These are phyloP conservation scores for Blepharisma stoltei DNA, from an alignment of 73 alveolate genomes.

Conservation along the genomic window DNA sequence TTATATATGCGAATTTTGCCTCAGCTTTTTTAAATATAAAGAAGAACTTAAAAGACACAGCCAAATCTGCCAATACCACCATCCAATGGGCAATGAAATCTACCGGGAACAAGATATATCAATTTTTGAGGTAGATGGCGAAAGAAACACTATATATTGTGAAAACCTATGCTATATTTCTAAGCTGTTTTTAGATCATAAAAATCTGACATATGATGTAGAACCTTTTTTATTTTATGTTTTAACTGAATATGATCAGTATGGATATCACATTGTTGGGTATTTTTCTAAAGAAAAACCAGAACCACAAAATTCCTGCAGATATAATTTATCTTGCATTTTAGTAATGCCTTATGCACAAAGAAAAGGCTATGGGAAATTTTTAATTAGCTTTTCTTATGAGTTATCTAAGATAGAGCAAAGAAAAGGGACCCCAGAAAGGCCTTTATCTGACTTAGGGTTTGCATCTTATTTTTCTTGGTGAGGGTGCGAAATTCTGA, in stretches of 20 bases:
- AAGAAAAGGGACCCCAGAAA: conserved; percentile 86
- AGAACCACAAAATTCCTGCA: conserved; percentile 34
- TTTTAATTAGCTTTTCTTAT: conserved; percentile 90
- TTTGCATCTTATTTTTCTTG: conserved; percentile 74
- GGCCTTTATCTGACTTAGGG: conserved; percentile 91
- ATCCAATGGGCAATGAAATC: conserved; percentile 98
- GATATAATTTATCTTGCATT: conserved; percentile 90
- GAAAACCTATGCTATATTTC: conserved; percentile 93
- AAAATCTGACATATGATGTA: conserved; percentile 83
- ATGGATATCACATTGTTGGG: conserved; percentile 89
- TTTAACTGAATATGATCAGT: conserved; percentile 83
- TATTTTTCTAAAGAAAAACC: conserved; percentile 94
- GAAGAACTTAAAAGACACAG: conserved; percentile 67
- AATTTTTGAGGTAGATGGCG: conserved; percentile 96
- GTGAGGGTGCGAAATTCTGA: conserved; percentile 84
- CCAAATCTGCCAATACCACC: conserved; percentile 55
- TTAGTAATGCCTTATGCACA: conserved; percentile 85
- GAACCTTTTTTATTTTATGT: conserved; percentile 95
- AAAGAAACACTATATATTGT: conserved; percentile 77
- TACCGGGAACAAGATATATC: conserved; percentile 87
- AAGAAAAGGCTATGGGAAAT: conserved; percentile 98
- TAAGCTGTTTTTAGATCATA: conserved; percentile 94
- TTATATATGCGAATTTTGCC: conserved; percentile 82
- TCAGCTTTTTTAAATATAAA: conserved; percentile 43
- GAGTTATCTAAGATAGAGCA: conserved; percentile 72